Evolutionary conservation across 768 basidiomycete species (phyloP), one percentile per base, ranked within the genome.

Genomic region (Psilocybe sp.): DNA sequence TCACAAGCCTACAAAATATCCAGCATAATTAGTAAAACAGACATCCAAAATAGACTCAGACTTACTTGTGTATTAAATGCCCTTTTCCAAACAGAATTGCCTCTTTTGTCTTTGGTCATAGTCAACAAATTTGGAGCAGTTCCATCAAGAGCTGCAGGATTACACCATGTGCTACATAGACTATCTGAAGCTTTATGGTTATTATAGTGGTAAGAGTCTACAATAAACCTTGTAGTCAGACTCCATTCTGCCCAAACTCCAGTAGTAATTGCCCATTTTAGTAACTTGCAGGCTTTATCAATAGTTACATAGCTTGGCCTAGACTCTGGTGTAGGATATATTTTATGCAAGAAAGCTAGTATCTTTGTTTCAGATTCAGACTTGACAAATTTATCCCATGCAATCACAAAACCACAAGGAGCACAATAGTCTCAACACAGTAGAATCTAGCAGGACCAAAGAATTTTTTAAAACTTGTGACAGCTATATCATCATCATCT

Each of bases 391-490:
- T 60, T 62, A 11, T 58, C 50, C 66, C 64, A 64, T n/a, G 66
- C 63, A 54, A 61, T 60, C 0, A 63, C 57, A 36, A 58, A 55
- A 14, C 62, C 60, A 60, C 62, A 65, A 15, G 62, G 59, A 43
- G 61, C 58, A 65, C 62, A 63, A 62, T 55, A 7, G 64, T 66
- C 52, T 68, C 65, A 41, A 66, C 56, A 54, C 64, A 66, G 46
- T 64, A 65, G 28, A 58, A 64, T 16, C 40, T 19, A 16, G 10
- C 12, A 15, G 63, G 53, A 15, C 39, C 33, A 44, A 60, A 61
- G 35, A 55, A 60, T 49, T 61, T 50, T 48, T 47, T n/a, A n/a
- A n/a, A 58, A 8, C 39, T 33, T 13, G 16, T 34, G 23, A 34
- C 11, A 44, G 14, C 20, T 35, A 50, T n/a, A n/a, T n/a, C 48